phyloP scores from a whole-genome alignment of 78 protist species.

The Monosiga brevicollis region DNA sequence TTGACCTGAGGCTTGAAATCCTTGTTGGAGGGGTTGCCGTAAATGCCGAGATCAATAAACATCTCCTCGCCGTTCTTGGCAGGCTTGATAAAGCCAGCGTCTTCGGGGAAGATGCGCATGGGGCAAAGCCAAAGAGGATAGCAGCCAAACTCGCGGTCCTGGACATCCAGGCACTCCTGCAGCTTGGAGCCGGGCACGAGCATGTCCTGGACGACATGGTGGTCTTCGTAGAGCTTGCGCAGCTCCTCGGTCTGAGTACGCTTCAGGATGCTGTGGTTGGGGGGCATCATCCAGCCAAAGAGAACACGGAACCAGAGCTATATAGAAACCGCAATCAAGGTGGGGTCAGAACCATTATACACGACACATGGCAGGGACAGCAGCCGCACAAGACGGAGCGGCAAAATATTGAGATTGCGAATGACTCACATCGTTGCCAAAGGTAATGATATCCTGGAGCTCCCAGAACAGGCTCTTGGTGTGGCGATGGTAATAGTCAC shows the following conservation, averaged over 20 bases:
- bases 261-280: conserved; percentile 25
- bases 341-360: too few species aligned
- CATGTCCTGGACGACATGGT: conserved; percentile 43
- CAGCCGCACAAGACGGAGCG: too few species aligned
- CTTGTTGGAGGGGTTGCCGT: conserved; percentile 14
- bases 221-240: conserved; percentile 20
- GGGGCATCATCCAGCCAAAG: conserved; percentile 34
- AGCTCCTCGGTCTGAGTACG: conserved; percentile 24
- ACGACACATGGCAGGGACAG: too few species aligned
- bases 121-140: conserved; percentile 49
- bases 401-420: too few species aligned
- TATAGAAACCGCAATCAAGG: too few species aligned
- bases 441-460: conserved; percentile 27
- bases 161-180: conserved; percentile 14
- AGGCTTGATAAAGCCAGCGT: conserved; percentile 5
- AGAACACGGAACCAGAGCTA: conserved; percentile 22
- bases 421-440: conserved; percentile 20
- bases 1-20: not conserved
- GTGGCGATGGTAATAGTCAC: conserved; percentile 45
- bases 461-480: conserved; percentile 33
- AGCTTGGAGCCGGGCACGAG: conserved; percentile 26
- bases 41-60: conserved; percentile 32
- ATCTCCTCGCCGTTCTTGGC: conserved; percentile 15
- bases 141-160: conserved; percentile 10
- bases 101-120: not conserved